Evolutionary conservation across 768 basidiomycete species (phyloP).

Genomic region (Lactarius hatsudake): DNA sequence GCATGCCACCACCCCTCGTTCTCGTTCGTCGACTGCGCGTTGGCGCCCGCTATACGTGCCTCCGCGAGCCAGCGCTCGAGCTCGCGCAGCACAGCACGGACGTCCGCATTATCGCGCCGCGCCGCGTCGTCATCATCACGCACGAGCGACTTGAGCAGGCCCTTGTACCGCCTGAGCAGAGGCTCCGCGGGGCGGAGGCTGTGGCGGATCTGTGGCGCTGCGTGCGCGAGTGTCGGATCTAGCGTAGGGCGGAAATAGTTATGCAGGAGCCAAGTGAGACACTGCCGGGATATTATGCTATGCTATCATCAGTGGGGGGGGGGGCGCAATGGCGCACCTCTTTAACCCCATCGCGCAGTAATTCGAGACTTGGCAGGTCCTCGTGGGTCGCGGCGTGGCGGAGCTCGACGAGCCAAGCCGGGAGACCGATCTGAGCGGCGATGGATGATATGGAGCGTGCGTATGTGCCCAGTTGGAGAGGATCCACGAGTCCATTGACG

Average conservation of each 20-base stretch:
- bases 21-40: slow-evolving; percentile 36
- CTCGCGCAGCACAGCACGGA: slow-evolving; percentile 52
- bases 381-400: slow-evolving; percentile 97
- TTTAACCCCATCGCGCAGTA: slow-evolving; percentile 71
- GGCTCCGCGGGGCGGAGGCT: slow-evolving; percentile 58
- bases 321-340: slow-evolving; percentile 46
- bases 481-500: slow-evolving; percentile 94
- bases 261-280: slow-evolving; percentile 76
- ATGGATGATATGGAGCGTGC: slow-evolving; percentile 90
- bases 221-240: slow-evolving; percentile 41
- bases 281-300: slow-evolving; percentile 42
- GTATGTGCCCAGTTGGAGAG: slow-evolving; percentile 83
- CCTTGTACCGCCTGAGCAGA: slow-evolving; percentile 72
- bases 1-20: slow-evolving; percentile 17
- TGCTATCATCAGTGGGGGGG: background rate
- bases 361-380: slow-evolving; percentile 79
- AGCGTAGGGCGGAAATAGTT: slow-evolving; percentile 83
- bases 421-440: slow-evolving; percentile 81
- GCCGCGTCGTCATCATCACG: slow-evolving; percentile 59
- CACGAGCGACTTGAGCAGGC: slow-evolving; percentile 54
- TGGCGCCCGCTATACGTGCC: slow-evolving; percentile 61
- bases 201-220: slow-evolving; percentile 31
- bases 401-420: slow-evolving; percentile 86
- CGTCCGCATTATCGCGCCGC: slow-evolving; percentile 47
- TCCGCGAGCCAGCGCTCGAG: slow-evolving; percentile 81